phyloP scores from a whole-genome alignment of 2,329 filamentous ascomycete species.

The Aspergillus sp. region DNA sequence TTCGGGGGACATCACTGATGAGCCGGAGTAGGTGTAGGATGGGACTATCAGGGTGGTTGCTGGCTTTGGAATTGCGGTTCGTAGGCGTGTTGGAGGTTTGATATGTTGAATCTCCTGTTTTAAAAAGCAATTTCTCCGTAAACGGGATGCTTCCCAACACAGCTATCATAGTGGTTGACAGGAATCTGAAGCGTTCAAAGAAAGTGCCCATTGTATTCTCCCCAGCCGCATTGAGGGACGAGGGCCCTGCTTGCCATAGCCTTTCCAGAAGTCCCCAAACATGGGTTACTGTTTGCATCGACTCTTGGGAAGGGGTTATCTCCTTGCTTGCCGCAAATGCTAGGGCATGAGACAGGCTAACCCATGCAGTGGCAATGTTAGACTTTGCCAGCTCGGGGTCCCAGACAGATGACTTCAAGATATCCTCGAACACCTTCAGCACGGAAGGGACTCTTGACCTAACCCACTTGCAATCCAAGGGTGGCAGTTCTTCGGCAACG shows the following conservation, averaged over 20 bases:
- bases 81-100: constrained; percentile 44
- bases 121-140: constrained; percentile 50
- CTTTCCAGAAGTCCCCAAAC: constrained; percentile 68
- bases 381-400: constrained; percentile 41
- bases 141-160: constrained; percentile 52
- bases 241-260: constrained; percentile 63
- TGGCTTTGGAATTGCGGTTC: constrained; percentile 27
- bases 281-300: constrained; percentile 73
- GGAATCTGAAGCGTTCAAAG: constrained; percentile 51
- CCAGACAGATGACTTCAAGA: constrained; percentile 54
- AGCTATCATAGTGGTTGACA: constrained; percentile 52
- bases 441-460: constrained; percentile 68
- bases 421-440: constrained; percentile 59
- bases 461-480: constrained; percentile 84
- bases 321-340: constrained; percentile 72
- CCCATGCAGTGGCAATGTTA: constrained; percentile 59
- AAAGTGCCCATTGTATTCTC: constrained; percentile 36
- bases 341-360: constrained; percentile 61
- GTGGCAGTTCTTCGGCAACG: constrained; percentile 73
- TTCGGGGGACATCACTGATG: constrained; percentile 25
- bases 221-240: constrained; percentile 33
- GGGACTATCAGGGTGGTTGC: constrained; percentile 34
- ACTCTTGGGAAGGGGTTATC: constrained; percentile 82
- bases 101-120: constrained; percentile 57
- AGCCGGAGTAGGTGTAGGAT: constrained; percentile 41